A percentile compares a stretch with the other conserved stretches of the same genome.
Evolutionary conservation across 805 yeast species (phyloP).

Genomic region (Yamadazyma akitaensis): DNA sequence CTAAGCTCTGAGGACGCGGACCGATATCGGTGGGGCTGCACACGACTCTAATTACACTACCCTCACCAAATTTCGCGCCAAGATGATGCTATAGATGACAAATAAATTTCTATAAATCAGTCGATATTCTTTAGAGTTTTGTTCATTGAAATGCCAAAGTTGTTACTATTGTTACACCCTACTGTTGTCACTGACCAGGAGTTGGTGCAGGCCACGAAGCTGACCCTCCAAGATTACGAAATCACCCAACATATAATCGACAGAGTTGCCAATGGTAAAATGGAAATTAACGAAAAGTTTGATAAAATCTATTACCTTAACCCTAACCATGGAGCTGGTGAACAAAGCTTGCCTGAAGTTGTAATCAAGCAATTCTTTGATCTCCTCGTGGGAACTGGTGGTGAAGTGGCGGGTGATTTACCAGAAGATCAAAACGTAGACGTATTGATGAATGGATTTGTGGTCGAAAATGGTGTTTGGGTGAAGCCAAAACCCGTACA

Average conservation of each 20-base stretch:
- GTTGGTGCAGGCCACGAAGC: constrained; percentile 40
- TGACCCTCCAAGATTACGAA: constrained; percentile 18
- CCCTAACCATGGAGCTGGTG: constrained; percentile 43
- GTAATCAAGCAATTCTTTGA: constrained; percentile 21
- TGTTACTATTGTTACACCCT: constrained; percentile 55
- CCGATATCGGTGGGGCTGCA: constrained; percentile 4
- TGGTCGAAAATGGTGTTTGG: constrained; percentile 50
- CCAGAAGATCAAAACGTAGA: constrained; percentile 52
- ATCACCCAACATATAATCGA: constrained; percentile 55
- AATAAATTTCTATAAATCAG: constrained; percentile 1
- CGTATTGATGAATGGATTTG: constrained; percentile 65
- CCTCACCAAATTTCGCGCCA: background rate
- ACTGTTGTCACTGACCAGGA: constrained; percentile 59
- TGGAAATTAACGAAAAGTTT: constrained; percentile 36
- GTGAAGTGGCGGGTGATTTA: constrained; percentile 51
- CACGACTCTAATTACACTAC: constrained; percentile 2
- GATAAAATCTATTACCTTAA: constrained; percentile 52
- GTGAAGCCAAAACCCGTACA: constrained; percentile 44
- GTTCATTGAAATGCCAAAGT: constrained; percentile 6
- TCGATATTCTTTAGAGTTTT: background rate
- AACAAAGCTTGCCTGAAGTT: constrained; percentile 42
- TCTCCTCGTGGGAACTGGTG: constrained; percentile 46
- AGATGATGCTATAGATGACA: constrained; percentile 8
- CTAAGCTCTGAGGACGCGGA: background rate
- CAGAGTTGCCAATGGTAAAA: constrained; percentile 50